Percentiles rank a stretch among this genome's conserved stretches.
Conservation (phyloP, 2,329 filamentous ascomycete genomes). For the Beauveria sp. region DNA sequence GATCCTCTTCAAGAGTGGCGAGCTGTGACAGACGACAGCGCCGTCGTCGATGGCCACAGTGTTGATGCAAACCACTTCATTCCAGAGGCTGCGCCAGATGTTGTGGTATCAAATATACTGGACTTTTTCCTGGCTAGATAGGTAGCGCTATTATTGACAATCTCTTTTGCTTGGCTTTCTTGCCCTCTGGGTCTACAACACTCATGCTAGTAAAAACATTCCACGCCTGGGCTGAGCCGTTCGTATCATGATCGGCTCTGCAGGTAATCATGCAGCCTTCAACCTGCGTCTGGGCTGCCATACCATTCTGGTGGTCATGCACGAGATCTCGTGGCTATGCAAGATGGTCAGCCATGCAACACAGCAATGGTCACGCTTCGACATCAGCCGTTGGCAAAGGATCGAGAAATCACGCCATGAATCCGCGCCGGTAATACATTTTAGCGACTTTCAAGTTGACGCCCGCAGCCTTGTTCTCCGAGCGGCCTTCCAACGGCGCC, state of each 20-base stretch:
- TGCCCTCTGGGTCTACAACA: neutral
- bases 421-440: neutral
- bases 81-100: constrained; percentile 37
- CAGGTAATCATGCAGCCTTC: neutral
- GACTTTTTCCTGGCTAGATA: neutral
- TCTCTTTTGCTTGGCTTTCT: neutral
- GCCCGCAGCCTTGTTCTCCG: neutral
- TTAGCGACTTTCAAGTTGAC: neutral
- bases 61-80: constrained; percentile 36
- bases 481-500: neutral
- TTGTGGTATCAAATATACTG: neutral
- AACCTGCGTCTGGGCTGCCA: neutral
- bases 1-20: constrained; percentile 37
- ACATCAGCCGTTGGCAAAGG: neutral
- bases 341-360: neutral
- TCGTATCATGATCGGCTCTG: neutral
- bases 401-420: neutral
- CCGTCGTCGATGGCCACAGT: constrained; percentile 25
- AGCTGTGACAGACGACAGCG: constrained; percentile 26
- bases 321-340: neutral
- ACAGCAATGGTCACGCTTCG: neutral
- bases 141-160: neutral
- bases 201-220: neutral
- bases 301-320: neutral
- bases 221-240: neutral